Conservation (phyloP, 495 filamentous ascomycete species). For the Penicillium dipodomyicola region DNA sequence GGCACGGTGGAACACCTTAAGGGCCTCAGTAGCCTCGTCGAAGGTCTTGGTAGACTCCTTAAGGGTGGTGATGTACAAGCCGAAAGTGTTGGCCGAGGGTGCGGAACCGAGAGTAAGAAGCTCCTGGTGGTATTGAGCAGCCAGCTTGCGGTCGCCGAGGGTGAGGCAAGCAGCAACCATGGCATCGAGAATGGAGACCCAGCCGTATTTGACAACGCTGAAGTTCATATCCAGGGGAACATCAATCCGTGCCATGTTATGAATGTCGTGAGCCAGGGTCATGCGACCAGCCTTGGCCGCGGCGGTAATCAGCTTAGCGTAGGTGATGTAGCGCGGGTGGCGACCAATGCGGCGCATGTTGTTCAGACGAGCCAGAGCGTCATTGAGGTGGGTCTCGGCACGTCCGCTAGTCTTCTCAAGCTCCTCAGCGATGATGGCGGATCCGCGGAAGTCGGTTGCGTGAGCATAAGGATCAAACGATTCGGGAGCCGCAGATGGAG, state of each 20-base stretch:
- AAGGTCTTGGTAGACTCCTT: conserved; percentile 97
- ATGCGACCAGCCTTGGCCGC: conserved; percentile 78
- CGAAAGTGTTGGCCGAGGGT: conserved; percentile 95
- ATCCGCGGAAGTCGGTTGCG: conserved; percentile 88
- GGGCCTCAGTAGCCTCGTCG: conserved; percentile 92
- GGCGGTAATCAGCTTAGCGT: conserved; percentile 88
- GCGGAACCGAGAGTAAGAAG: conserved; percentile 81
- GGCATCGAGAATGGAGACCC: conserved; percentile 89
- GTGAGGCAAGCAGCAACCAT: conserved; percentile 94
- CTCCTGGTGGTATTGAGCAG: conserved; percentile 85
- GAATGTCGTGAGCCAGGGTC: conserved; percentile 79
- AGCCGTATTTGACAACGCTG: conserved; percentile 83
- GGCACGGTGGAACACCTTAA: conserved; percentile 94
- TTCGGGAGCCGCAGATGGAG: conserved; percentile 60
- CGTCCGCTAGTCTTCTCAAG: conserved; percentile 71
- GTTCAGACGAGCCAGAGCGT: conserved; percentile 76
- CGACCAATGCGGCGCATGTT: conserved; percentile 91
- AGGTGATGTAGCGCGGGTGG: conserved; percentile 92
- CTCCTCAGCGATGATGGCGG: conserved; percentile 80
- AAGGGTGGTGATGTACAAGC: conserved; percentile 95
- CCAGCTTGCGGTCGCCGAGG: conserved; percentile 72
- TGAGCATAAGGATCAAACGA: conserved; percentile 85
- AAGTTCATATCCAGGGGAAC: conserved; percentile 80
- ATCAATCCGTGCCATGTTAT: conserved; percentile 81
- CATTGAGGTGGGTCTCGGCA: conserved; percentile 68